phyloP scores from a whole-genome alignment of 2,329 filamentous ascomycete genomes.

The Penicillium sp. region DNA sequence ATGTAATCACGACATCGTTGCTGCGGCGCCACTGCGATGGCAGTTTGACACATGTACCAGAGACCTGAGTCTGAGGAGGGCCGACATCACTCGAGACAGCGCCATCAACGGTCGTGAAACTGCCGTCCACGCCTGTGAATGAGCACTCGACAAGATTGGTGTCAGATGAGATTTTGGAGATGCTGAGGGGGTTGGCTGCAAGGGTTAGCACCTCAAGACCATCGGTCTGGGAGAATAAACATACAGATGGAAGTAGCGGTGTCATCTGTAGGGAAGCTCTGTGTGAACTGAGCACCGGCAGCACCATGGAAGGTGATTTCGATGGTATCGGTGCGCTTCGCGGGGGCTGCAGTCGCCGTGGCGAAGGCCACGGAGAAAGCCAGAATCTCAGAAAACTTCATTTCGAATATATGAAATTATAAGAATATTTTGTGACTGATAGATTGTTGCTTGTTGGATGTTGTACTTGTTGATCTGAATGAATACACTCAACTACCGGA shows the following conservation, averaged over 20 bases:
- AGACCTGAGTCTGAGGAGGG: constrained; percentile 29
- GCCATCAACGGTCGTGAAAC: constrained; percentile 21
- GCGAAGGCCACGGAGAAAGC: constrained; percentile 7
- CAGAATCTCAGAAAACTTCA: constrained; percentile 13
- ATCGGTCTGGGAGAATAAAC: neutral
- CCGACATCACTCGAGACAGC: constrained; percentile 26
- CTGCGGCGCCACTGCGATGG: neutral
- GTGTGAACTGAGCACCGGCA: constrained; percentile 2
- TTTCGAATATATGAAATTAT: neutral
- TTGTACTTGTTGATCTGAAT: neutral
- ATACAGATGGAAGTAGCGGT: neutral
- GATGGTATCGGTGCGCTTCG: constrained; percentile 1
- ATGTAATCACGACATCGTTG: neutral
- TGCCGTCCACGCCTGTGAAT: constrained; percentile 26
- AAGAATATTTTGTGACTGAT: neutral
- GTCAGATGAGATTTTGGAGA: constrained; percentile 23
- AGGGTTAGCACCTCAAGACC: neutral
- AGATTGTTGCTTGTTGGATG: neutral
- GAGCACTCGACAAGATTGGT: constrained; percentile 22
- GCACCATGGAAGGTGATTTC: constrained; percentile 17
- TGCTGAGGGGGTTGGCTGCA: constrained; percentile 17
- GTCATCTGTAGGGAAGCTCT: constrained; percentile 4
- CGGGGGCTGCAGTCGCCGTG: constrained; percentile 3
- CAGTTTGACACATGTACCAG: constrained; percentile 2
- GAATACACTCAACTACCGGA: neutral